Percentiles rank a stretch among this genome's conserved stretches.
Evolutionary conservation across 2,329 filamentous ascomycete genomes (phyloP).

Genomic region (Stagonosporopsis chrysanthemi): DNA sequence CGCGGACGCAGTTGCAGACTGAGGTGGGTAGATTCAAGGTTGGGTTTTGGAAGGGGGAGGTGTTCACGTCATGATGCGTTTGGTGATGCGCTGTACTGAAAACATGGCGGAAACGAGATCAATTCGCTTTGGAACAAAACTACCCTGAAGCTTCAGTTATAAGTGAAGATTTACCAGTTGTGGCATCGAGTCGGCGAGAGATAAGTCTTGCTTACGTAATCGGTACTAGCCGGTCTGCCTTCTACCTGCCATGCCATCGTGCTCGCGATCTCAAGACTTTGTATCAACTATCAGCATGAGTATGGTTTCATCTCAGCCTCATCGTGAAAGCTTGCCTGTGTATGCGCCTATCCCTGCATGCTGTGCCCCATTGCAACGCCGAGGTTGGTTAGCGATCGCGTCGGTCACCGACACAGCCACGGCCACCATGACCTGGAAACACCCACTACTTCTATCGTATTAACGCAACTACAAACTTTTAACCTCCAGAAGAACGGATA

Average conservation of each 20-base stretch:
- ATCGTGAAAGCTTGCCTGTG: background rate
- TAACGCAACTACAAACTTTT: background rate
- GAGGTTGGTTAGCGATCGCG: conserved; percentile 1
- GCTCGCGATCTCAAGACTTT: too few relatives aligned
- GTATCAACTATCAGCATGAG: background rate
- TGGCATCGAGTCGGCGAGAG: too few relatives aligned
- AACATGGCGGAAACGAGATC: too few relatives aligned
- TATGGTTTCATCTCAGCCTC: background rate
- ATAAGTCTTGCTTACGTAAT: too few relatives aligned
- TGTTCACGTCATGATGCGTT: conserved; percentile 1
- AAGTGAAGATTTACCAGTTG: too few relatives aligned
- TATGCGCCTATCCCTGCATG: background rate
- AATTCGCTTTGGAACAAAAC: too few relatives aligned
- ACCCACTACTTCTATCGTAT: background rate
- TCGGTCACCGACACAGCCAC: conserved; percentile 4
- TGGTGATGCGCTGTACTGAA: too few relatives aligned
- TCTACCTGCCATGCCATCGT: too few relatives aligned
- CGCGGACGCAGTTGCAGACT: background rate
- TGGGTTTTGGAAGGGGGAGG: conserved; percentile 7
- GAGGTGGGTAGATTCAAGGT: background rate
- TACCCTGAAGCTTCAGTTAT: too few relatives aligned
- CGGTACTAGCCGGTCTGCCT: too few relatives aligned
- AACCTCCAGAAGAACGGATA: background rate
- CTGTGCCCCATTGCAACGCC: background rate
- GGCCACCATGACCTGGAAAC: background rate